phyloP scores from a whole-genome alignment of 2,329 filamentous ascomycete genomes.

The Harringtonia lauricola region DNA sequence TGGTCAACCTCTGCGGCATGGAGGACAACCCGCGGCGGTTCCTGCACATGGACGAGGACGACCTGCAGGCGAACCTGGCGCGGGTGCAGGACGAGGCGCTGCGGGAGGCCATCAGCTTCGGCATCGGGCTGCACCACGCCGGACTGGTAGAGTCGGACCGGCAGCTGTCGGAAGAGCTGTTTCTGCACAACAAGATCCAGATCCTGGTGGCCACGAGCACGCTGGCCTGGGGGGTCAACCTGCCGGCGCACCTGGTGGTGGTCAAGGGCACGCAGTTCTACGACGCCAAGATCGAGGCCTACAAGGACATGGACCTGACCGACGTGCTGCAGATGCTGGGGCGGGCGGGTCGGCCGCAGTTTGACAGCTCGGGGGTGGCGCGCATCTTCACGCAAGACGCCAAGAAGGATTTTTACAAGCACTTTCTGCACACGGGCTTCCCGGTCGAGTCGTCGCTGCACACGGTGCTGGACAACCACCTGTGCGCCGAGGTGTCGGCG shows the following conservation, averaged over 20 bases:
- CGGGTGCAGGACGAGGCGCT: conserved; percentile 89
- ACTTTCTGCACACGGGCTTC: conserved; percentile 96
- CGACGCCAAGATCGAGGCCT: conserved; percentile 93
- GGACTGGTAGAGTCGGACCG: conserved; percentile 92
- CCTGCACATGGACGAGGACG: conserved; percentile 87
- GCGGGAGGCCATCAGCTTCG: conserved; percentile 90
- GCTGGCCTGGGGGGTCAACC: conserved; percentile 93
- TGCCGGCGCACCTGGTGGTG: conserved; percentile 91
- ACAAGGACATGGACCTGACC: conserved; percentile 97
- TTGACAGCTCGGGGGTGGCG: conserved; percentile 90
- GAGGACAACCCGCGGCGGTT: conserved; percentile 94
- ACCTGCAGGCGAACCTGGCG: conserved; percentile 75
- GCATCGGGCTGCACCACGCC: conserved; percentile 93
- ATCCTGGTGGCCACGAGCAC: conserved; percentile 93
- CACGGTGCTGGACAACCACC: conserved; percentile 92
- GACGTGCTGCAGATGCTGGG: conserved; percentile 98
- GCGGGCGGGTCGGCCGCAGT: conserved; percentile 88
- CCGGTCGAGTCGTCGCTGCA: conserved; percentile 94
- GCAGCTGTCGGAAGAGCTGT: conserved; percentile 84
- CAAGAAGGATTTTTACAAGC: conserved; percentile 99
- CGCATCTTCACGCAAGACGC: conserved; percentile 95
- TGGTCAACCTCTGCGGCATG: conserved; percentile 97
- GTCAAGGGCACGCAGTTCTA: conserved; percentile 98
- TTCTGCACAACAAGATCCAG: conserved; percentile 96
- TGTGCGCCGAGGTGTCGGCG: conserved; percentile 87